Evolutionary conservation across 2,329 filamentous ascomycete species (phyloP).

Genomic region (Furcasterigmium furcatum): DNA sequence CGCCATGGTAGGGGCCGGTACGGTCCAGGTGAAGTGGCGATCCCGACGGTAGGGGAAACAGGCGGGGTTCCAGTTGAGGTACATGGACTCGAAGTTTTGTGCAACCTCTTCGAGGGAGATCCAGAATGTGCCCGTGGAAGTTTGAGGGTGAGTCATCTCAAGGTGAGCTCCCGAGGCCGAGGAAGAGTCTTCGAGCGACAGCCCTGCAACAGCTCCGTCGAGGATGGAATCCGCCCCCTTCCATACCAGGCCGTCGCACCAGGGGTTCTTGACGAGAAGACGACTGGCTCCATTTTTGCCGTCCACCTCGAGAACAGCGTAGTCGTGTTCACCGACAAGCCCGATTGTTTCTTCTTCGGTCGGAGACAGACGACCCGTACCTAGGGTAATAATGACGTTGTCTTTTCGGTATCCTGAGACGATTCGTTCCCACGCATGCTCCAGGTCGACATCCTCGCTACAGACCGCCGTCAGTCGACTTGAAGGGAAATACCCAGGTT

Average conservation of each 20-base stretch:
- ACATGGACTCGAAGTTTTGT: slow-evolving; percentile 92
- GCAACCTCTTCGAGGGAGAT: slow-evolving; percentile 84
- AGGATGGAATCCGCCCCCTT: slow-evolving; percentile 33
- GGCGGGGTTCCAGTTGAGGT: slow-evolving; percentile 93
- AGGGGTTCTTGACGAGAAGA: slow-evolving; percentile 91
- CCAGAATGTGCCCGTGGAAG: slow-evolving; percentile 78
- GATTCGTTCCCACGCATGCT: slow-evolving; percentile 75
- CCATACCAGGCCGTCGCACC: slow-evolving; percentile 80
- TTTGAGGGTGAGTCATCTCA: slow-evolving; percentile 13
- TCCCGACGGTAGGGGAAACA: slow-evolving; percentile 82
- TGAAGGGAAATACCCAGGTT: too few relatives aligned
- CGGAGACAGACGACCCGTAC: slow-evolving; percentile 77
- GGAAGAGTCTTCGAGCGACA: slow-evolving; percentile 12
- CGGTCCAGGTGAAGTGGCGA: slow-evolving; percentile 83
- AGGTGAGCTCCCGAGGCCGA: slow-evolving; percentile 3
- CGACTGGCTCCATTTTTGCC: slow-evolving; percentile 56
- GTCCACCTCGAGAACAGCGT: slow-evolving; percentile 82
- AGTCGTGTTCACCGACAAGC: slow-evolving; percentile 87
- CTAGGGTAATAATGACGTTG: slow-evolving; percentile 84
- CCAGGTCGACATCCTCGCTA: slow-evolving; percentile 74
- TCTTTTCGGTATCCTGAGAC: slow-evolving; percentile 71
- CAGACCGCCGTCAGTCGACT: too few relatives aligned
- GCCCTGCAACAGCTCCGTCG: slow-evolving; percentile 8
- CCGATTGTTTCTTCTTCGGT: slow-evolving; percentile 79
- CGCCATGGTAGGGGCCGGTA: slow-evolving; percentile 45